phyloP scores from a whole-genome alignment of 164 flowering plant genomes.

The Taxillus chinensis region DNA sequence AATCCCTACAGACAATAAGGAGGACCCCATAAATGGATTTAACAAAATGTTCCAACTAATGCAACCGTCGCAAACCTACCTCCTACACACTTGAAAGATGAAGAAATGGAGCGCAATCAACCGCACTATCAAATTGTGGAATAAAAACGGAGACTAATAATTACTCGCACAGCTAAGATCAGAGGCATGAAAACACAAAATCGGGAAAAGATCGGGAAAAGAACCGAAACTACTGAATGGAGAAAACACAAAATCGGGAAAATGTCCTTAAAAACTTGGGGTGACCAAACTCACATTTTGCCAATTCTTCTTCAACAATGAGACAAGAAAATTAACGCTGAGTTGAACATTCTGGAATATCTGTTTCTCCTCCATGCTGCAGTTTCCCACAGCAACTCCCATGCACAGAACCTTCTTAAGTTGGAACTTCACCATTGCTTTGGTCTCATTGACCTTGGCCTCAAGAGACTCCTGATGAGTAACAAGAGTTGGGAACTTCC shows the following conservation, averaged over 20 bases:
- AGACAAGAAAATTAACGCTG: constrained; percentile 65
- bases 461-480: constrained; percentile 68
- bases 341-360: constrained; percentile 69
- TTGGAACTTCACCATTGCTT: constrained; percentile 70
- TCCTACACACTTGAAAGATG: too few relatives aligned
- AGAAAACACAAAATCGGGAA: not conserved
- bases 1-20: too few relatives aligned
- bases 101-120: too few relatives aligned
- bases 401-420: constrained; percentile 75
- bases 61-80: not conserved
- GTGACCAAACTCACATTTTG: constrained; percentile 51
- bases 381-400: constrained; percentile 82
- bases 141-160: too few relatives aligned
- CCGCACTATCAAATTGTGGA: too few relatives aligned
- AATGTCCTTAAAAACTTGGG: not conserved
- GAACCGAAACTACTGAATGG: not conserved
- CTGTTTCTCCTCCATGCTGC: constrained; percentile 70
- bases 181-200: not conserved
- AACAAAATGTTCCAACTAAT: too few relatives aligned
- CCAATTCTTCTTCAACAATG: constrained; percentile 72
- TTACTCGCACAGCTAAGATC: too few relatives aligned
- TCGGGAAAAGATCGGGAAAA: too few relatives aligned
- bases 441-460: constrained; percentile 59
- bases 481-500: constrained; percentile 71
- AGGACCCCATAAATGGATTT: too few relatives aligned